A percentile compares a stretch with the other conserved stretches of the same genome.
Conservation (phyloP, 257 asterid species). For the Lavandula angustifolia region DNA sequence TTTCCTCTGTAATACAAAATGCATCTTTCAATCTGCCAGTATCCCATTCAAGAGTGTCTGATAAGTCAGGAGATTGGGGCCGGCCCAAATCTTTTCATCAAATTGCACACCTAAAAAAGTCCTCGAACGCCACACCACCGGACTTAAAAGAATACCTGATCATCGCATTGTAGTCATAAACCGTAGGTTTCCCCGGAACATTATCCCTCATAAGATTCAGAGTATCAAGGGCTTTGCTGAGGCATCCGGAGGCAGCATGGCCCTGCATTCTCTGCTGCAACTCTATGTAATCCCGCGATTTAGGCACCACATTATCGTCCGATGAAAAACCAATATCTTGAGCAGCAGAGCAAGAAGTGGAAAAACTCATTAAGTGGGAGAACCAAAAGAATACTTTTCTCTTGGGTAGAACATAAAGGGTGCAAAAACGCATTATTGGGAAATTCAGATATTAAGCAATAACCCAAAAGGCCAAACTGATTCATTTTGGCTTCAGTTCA, state of each 20-base stretch:
- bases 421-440: conserved; percentile 32
- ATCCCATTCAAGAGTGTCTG: conserved; percentile 51
- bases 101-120: conserved; percentile 42
- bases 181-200: conserved; percentile 51
- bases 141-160: conserved; percentile 53
- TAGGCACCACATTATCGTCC: conserved; percentile 31
- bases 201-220: conserved; percentile 41
- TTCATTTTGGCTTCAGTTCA: neutral
- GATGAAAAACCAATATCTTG: conserved; percentile 38
- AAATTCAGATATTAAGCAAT: conserved; percentile 22
- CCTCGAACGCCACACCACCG: conserved; percentile 38
- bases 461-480: conserved; percentile 17
- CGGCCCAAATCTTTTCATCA: conserved; percentile 59
- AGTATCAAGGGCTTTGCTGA: conserved; percentile 44
- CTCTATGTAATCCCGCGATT: conserved; percentile 32
- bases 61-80: conserved; percentile 56
- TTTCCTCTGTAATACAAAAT: conserved; percentile 45
- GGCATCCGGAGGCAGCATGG: conserved; percentile 50
- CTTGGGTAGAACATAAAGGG: conserved; percentile 8
- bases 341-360: conserved; percentile 43
- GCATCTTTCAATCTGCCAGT: conserved; percentile 47
- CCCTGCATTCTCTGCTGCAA: conserved; percentile 48
- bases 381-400: conserved; percentile 20
- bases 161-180: conserved; percentile 52
- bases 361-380: conserved; percentile 32